These are phyloP conservation scores for Chloris gayana DNA, from an alignment of 176 grass and related monocot genomes.

Conservation along the genomic window DNA sequence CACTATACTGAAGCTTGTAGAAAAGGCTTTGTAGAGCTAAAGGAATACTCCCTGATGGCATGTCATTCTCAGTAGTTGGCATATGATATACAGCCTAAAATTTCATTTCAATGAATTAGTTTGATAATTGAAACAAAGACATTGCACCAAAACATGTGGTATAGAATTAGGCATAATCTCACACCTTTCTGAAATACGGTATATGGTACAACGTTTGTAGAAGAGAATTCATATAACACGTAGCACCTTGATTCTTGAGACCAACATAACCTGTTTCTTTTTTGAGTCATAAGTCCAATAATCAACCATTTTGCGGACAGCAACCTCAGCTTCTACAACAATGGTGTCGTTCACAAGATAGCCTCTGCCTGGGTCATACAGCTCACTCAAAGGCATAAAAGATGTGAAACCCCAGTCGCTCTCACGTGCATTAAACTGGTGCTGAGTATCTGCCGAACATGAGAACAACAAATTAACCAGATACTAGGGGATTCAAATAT, in stretches of 20 bases:
- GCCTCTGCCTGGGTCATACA: conserved; percentile 91
- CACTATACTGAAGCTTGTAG: conserved; percentile 98
- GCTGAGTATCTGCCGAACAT: conserved; percentile 85
- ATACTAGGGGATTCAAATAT: conserved; percentile 22
- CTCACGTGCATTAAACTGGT: conserved; percentile 98
- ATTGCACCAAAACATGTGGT: background rate
- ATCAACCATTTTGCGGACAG: conserved; percentile 81
- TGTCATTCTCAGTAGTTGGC: conserved; percentile 99
- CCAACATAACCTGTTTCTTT: conserved; percentile 99
- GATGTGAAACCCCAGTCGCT: conserved; percentile 99
- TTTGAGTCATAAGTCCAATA: conserved; percentile 99
- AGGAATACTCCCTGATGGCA: conserved; percentile 97
- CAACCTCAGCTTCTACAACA: conserved; percentile 92
- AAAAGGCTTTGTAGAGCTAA: conserved; percentile 97
- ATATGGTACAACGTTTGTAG: conserved; percentile 97
- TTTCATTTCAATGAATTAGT: conserved; percentile 35
- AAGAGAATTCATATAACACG: conserved; percentile 99
- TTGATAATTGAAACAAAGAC: conserved; percentile 28
- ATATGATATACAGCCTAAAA: conserved; percentile 98
- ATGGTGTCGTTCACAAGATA: conserved; percentile 85
- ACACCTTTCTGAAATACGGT: conserved; percentile 97
- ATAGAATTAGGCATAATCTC: conserved; percentile 30
- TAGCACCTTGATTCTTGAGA: conserved; percentile 98
- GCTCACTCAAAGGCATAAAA: conserved; percentile 96
- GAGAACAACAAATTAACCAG: conserved; percentile 26